Evolutionary conservation across 1,284 basidiomycete genomes (phyloP), one percentile per base, ranked within the genome.

Genomic region (Cystobasidium pallidum): DNA sequence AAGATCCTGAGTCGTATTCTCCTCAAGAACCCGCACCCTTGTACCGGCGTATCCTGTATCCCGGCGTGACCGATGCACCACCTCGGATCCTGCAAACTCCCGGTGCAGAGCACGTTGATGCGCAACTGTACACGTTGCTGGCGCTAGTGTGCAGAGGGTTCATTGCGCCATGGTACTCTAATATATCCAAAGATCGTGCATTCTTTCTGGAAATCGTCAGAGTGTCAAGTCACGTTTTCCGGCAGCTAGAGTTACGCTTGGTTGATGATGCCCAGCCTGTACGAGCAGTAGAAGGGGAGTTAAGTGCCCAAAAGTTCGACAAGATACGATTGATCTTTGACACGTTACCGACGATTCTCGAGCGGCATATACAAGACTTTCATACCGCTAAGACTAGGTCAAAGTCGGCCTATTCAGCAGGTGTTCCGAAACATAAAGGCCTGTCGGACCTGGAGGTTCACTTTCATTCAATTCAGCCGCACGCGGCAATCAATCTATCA

Each of bases 141-240:
- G 63, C 71, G 4, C 71, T 73, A 6, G 52, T 73, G 17, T 84
- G 91, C 17, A 86, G 91, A 41, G 90, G 89, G 10, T 88, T 85
- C 78, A 86, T 92, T 32, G 86, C 87, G 45, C 86, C 89, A 0
- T 92, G 90, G 91, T 92, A 91, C 89, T 84, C 87, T 36, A 89
- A 87, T 78, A 85, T 92, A 71, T 87, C 90, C 1, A 86, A 90
- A 76, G 91, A 92, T 85, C 89, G 87, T 78, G 88, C 90, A 70
- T 86, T 92, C 74, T 84, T 91, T 32, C 88, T 89, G 19, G 86
- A 90, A 72, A 86, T 91, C 41, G 85, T 87, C 0, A 79, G 79
- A 57, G 84, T 90, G 75, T 79, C 91, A 70, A 82, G 84, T 28
- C 81, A 83, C 71, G 85, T 90, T 79, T 78, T 89, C 1, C 86